Evolutionary conservation across 306 rosid species (phyloP), one percentile per base, ranked within the genome.

Genomic region (Echinosophora koreensis): DNA sequence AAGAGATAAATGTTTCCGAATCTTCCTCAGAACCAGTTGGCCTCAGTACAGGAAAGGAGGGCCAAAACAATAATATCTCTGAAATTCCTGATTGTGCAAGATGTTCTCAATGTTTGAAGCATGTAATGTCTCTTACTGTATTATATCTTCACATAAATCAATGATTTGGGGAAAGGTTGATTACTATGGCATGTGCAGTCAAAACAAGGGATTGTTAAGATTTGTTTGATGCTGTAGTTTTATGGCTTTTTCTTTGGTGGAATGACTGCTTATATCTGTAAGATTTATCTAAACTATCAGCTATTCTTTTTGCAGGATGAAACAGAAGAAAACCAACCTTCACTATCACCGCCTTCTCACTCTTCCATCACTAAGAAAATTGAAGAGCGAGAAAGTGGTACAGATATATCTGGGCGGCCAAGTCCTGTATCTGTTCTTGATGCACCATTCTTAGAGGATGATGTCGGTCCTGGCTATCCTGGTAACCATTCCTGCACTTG

Each of bases 381-480:
- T 78, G 88, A 87, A 77, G 90, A 82, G 62, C 66, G 49, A 67
- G 97, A 86, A 51, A 83, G 77, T 54, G 60, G 59, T 69, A 11
- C 75, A 1, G 90, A 85, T 35, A 66, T 73, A 47, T 87, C 87
- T 18, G 96, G 81, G 52, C 80, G 91, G 61, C 99, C 96, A n/a
- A 96, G 99, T 86, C 98, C 99, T 6, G 85, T 89, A 51, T 96
- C 99, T 52, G 91, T 96, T 84, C 97, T 96, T 28, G 97, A 91
- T 74, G 84, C 80, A 3, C 76, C 80, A 28, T 89, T 91, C 82
- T 27, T 80, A 56, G 96, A 92, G 72, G 96, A 93, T 52, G 92
- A 88, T 42, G 76, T 67, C 68, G 86, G 86, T 80, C 86, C 90
- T 3, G 65, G 75, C n/a, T 77, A 73, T 68, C 65, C 84, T 46